Evolutionary conservation across 192 early-diverging fungal species (phyloP).

Genomic region (Gigaspora rosea): DNA sequence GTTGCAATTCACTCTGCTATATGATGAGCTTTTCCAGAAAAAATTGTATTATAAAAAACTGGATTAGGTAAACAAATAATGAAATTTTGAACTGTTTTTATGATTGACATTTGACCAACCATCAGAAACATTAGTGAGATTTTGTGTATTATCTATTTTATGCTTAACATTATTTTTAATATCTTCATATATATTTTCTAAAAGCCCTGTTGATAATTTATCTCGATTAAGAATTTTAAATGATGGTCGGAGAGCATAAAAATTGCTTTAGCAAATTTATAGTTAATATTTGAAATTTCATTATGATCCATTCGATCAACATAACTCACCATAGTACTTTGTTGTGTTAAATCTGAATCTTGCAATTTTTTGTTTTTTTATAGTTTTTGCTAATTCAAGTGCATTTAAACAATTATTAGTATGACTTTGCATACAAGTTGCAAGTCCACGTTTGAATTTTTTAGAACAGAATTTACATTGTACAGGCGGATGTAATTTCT

Average conservation of each 20-base stretch:
- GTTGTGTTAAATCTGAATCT: neutral
- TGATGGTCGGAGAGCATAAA: neutral
- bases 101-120: slow-evolving; percentile 10
- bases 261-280: neutral
- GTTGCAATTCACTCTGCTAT: neutral
- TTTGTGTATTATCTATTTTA: neutral
- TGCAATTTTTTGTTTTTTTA: neutral
- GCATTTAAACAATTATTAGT: neutral
- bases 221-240: neutral
- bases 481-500: neutral
- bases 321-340: neutral
- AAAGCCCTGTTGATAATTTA: neutral
- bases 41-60: neutral
- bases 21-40: neutral
- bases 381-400: neutral
- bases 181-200: slow-evolving; percentile 11
- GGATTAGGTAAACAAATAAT: neutral
- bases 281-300: neutral
- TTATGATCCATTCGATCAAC: neutral
- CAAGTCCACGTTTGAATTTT: neutral
- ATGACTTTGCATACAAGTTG: neutral
- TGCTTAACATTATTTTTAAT: neutral
- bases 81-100: neutral
- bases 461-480: slow-evolving; percentile 6
- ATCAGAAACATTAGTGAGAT: neutral